Conservation (phyloP, 2,329 filamentous ascomycete species). For the Graphilbum sp. region DNA sequence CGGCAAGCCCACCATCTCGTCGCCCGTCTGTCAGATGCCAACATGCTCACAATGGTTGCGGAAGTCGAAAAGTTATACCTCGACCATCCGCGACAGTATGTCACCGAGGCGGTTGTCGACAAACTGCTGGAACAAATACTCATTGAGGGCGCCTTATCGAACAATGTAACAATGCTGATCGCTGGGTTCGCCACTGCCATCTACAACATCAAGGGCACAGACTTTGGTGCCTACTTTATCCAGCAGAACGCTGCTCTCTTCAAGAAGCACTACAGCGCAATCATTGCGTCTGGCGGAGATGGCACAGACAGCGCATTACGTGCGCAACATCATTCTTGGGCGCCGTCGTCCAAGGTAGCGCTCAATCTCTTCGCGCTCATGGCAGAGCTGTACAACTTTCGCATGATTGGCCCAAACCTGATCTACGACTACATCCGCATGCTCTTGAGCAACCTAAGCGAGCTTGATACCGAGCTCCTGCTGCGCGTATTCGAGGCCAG, state of each 20-base stretch:
- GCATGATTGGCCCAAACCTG: slow-evolving; percentile 65
- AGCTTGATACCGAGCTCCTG: slow-evolving; percentile 76
- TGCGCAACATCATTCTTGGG: slow-evolving; percentile 6
- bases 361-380: slow-evolving; percentile 71
- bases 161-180: slow-evolving; percentile 80
- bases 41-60: slow-evolving; percentile 66
- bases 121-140: slow-evolving; percentile 64
- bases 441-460: slow-evolving; percentile 58
- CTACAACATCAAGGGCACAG: slow-evolving; percentile 74
- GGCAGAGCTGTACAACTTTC: slow-evolving; percentile 81
- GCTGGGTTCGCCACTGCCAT: slow-evolving; percentile 79
- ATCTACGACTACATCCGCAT: slow-evolving; percentile 83
- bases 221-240: slow-evolving; percentile 77
- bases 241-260: slow-evolving; percentile 43
- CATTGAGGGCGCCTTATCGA: slow-evolving; percentile 61
- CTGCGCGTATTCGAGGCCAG: slow-evolving; percentile 69
- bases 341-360: slow-evolving; percentile 36
- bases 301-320: slow-evolving; percentile 14
- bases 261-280: slow-evolving; percentile 39
- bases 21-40: slow-evolving; percentile 86
- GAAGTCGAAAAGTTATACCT: slow-evolving; percentile 75
- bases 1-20: slow-evolving; percentile 76
- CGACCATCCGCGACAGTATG: slow-evolving; percentile 70
- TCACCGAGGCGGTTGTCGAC: slow-evolving; percentile 66
- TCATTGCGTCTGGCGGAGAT: background rate